Evolutionary conservation across 768 basidiomycete species (phyloP).

Genomic region (Candolleomyces eurysporus): DNA sequence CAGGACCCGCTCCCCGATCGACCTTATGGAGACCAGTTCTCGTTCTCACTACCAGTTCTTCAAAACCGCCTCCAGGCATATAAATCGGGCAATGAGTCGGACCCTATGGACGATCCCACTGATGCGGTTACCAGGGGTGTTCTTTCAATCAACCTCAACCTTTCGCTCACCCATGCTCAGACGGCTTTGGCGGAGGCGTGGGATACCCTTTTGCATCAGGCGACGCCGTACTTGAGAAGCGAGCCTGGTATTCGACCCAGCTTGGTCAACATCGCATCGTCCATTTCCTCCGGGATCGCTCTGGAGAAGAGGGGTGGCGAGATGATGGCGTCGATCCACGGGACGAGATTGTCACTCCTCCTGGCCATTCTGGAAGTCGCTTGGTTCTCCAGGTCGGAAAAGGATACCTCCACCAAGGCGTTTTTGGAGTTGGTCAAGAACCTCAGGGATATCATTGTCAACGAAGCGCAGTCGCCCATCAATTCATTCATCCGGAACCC

Average conservation of each 20-base stretch:
- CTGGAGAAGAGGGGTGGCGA: slow-evolving; percentile 72
- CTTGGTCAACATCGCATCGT: slow-evolving; percentile 55
- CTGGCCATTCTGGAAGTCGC: slow-evolving; percentile 76
- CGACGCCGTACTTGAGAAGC: slow-evolving; percentile 61
- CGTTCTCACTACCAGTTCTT: slow-evolving; percentile 63
- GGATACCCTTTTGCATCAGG: slow-evolving; percentile 66
- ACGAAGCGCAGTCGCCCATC: slow-evolving; percentile 71
- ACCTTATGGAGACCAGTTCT: slow-evolving; percentile 77
- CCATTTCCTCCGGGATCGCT: slow-evolving; percentile 65
- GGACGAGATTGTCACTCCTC: slow-evolving; percentile 69
- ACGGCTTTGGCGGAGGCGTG: slow-evolving; percentile 73
- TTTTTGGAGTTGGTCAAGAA: slow-evolving; percentile 64
- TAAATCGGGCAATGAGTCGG: slow-evolving; percentile 24
- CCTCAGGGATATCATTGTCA: slow-evolving; percentile 64
- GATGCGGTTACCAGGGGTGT: slow-evolving; percentile 57
- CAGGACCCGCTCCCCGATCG: slow-evolving; percentile 65
- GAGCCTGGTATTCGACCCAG: slow-evolving; percentile 54
- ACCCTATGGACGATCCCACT: slow-evolving; percentile 38
- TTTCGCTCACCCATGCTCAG: slow-evolving; percentile 82
- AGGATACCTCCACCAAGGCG: slow-evolving; percentile 37
- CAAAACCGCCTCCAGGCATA: slow-evolving; percentile 60
- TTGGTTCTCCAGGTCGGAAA: slow-evolving; percentile 59
- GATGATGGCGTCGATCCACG: slow-evolving; percentile 82
- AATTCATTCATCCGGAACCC: slow-evolving; percentile 67
- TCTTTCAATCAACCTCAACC: slow-evolving; percentile 79